Base-by-base conservation (phyloP, 805 yeast genomes). In the Zygosaccharomyces pseudorouxii region DNA sequence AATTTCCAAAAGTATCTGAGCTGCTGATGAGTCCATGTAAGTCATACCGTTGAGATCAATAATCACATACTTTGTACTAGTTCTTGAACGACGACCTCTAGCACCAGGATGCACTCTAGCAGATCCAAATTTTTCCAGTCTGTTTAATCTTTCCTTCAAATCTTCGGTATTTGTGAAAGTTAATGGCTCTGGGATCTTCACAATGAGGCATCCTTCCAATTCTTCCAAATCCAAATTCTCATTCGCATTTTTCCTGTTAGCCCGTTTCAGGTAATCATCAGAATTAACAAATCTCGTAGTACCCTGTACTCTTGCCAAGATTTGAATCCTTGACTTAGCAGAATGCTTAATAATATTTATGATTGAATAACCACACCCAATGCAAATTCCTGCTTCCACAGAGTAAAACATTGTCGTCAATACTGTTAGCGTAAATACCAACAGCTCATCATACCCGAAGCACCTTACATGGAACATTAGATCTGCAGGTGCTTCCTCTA, bases 131-230 rank as follows among this genome's bases (percentile, higher is more conserved):
- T 78, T 69, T 61, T 89, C 96, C 25, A 89, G 69, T 38, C 96
- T 71, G 38, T 75, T 71, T 49, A 89, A 69, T 31, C 92, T 72
- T 48, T 78, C 72, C 52, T 84, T 80, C 52, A 89, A 71, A 56
- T 87, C 95, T 23, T 84, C 84, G 6, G 90, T 77, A 64, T 90
- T 89, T 35, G 95, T 88, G 66, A 89, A 89, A 4, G 90, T 87
- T 51, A 89, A 71, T 1, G 97, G 96, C 60, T 89, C 97, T 0
- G 96, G 89, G 38, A 89, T 78, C 54, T 83, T 84, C 31, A 89
- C 84, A 25, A 89, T 79, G 30, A 90, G 70, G 47, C 89, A 84
- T 0, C 89, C 89, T 55, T 83, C 86, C 42, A 84, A 71, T 35
- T 71, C 71, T 56, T 75, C 78, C 25, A 72, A 63, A 31, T 57